These are phyloP conservation scores for Dioscorea cayenensis DNA, from an alignment of 116 monocot species.

Conservation along the genomic window DNA sequence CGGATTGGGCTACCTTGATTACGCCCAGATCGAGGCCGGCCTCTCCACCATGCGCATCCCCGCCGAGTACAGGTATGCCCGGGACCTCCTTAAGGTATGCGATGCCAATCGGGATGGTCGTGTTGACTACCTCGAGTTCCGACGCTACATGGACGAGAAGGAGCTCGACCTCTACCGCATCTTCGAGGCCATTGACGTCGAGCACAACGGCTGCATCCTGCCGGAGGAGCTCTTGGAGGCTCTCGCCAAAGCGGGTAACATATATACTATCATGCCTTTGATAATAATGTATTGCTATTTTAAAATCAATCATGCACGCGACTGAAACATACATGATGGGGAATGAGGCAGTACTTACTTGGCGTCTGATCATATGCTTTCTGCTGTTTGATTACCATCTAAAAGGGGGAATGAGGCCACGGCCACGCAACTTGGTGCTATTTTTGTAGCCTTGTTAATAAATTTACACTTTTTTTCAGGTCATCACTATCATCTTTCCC, in stretches of 20 bases:
- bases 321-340: too few species aligned
- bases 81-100: conserved; percentile 75
- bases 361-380: too few species aligned
- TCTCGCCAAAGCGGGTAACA: conserved; percentile 82
- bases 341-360: too few species aligned
- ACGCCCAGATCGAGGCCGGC: conserved; percentile 67
- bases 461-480: too few species aligned
- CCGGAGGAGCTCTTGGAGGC: conserved; percentile 96
- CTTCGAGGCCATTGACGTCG: conserved; percentile 90
- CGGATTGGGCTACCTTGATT: conserved; percentile 51
- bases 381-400: too few species aligned
- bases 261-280: not conserved
- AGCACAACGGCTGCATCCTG: conserved; percentile 93
- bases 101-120: conserved; percentile 69
- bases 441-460: too few species aligned
- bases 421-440: too few species aligned
- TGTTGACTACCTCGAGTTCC: conserved; percentile 73
- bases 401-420: too few species aligned
- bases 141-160: conserved; percentile 82
- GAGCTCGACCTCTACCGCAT: conserved; percentile 91
- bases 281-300: too few species aligned
- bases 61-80: conserved; percentile 88
- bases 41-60: conserved; percentile 65
- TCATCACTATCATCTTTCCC: too few species aligned
- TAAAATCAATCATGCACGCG: too few species aligned